Percentiles rank a stretch among this genome's conserved stretches.
phyloP scores from a whole-genome alignment of 495 filamentous ascomycete genomes.

The Hyaloscypha hepaticicola region DNA sequence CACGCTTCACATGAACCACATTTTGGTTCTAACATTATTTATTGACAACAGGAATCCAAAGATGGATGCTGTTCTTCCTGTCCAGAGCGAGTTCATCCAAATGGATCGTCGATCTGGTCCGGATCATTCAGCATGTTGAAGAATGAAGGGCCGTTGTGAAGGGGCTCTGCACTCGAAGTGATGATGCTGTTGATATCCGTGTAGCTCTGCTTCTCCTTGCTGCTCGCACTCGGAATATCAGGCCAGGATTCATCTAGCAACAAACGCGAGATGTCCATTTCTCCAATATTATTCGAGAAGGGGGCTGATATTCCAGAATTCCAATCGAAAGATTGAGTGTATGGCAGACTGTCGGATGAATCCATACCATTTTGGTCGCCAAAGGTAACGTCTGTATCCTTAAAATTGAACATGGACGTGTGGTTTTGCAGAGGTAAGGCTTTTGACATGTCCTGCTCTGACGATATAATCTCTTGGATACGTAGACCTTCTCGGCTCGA shows the following conservation, averaged over 20 bases:
- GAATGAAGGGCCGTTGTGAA: slow-evolving; percentile 22
- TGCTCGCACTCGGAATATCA: slow-evolving; percentile 17
- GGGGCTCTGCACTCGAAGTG: slow-evolving; percentile 23
- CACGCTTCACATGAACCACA: no score
- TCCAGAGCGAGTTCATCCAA: not conserved
- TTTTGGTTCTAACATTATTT: no score
- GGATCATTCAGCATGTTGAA: slow-evolving; percentile 29
- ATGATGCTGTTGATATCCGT: slow-evolving; percentile 29
- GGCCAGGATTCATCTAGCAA: slow-evolving; percentile 45
- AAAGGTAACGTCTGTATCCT: slow-evolving; percentile 37
- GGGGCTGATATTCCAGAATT: slow-evolving; percentile 19
- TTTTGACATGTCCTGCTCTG: slow-evolving; percentile 20
- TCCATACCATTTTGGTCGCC: slow-evolving; percentile 29
- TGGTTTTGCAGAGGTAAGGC: slow-evolving; percentile 18
- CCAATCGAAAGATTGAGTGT: slow-evolving; percentile 31
- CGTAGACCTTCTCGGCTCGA: slow-evolving; percentile 26
- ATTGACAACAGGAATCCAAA: not conserved
- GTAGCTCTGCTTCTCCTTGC: slow-evolving; percentile 28
- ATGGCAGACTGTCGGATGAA: slow-evolving; percentile 22
- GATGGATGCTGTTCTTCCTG: not conserved
- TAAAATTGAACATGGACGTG: slow-evolving; percentile 21
- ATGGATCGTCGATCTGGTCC: slow-evolving; percentile 26
- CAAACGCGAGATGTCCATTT: slow-evolving; percentile 51
- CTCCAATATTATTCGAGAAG: slow-evolving; percentile 33
- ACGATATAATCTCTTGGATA: slow-evolving; percentile 29